Conservation (phyloP, 805 yeast genomes). For the Vanderwaltozyma yarrowii region DNA sequence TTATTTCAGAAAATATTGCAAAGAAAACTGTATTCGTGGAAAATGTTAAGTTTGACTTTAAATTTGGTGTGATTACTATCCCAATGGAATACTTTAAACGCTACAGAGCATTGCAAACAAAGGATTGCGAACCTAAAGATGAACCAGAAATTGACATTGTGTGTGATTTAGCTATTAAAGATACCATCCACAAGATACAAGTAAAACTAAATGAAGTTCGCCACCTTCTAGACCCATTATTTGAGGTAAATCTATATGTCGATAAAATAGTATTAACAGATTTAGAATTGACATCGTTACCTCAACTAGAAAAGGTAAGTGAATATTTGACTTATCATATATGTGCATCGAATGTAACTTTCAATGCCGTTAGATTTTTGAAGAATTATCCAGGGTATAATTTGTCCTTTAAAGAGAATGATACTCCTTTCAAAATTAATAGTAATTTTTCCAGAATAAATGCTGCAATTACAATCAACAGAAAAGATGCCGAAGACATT, state of each 20-base stretch:
- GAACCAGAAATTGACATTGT: background rate
- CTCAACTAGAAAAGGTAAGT: constrained; percentile 13
- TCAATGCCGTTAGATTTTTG: constrained; percentile 22
- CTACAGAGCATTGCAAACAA: background rate
- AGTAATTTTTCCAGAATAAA: constrained; percentile 31
- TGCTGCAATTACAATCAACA: constrained; percentile 21
- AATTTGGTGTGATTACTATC: constrained; percentile 13
- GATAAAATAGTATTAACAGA: constrained; percentile 17
- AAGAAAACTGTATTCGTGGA: constrained; percentile 5
- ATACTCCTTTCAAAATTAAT: constrained; percentile 34
- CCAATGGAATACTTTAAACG: constrained; percentile 9
- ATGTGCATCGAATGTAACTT: constrained; percentile 17
- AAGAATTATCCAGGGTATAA: constrained; percentile 39
- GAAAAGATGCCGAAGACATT: constrained; percentile 3
- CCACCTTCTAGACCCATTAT: constrained; percentile 3
- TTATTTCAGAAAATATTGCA: constrained; percentile 1
- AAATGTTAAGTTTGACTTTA: constrained; percentile 11
- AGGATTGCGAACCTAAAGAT: background rate
- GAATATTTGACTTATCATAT: constrained; percentile 16
- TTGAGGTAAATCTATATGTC: constrained; percentile 14
- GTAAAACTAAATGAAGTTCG: constrained; percentile 3
- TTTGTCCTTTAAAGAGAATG: constrained; percentile 31
- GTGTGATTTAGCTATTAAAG: constrained; percentile 3
- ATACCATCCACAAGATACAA: constrained; percentile 2
- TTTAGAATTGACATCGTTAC: constrained; percentile 15